Conservation (phyloP, 805 yeast species). For the Nakazawaea molendinolei region DNA sequence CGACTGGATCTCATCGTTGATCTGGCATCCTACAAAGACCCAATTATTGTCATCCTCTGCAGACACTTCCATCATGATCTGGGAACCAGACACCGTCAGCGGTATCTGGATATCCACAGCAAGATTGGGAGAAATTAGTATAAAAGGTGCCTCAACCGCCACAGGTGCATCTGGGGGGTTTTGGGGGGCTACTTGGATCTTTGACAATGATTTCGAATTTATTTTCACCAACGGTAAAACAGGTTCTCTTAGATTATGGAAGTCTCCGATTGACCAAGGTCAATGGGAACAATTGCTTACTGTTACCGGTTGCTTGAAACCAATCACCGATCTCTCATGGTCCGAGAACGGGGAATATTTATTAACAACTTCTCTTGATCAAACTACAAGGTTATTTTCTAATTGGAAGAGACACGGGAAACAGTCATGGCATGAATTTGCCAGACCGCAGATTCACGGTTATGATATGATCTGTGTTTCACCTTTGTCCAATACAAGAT, state of each 20-base stretch:
- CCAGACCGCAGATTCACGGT: constrained; percentile 97
- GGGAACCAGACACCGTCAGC: constrained; percentile 83
- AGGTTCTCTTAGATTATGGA: constrained; percentile 87
- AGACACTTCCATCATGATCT: constrained; percentile 86
- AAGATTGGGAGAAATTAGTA: constrained; percentile 85
- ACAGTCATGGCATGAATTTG: constrained; percentile 80
- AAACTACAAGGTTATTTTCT: constrained; percentile 82
- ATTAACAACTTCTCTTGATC: constrained; percentile 80
- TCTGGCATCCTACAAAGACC: constrained; percentile 67
- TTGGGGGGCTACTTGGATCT: constrained; percentile 66
- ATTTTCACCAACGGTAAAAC: constrained; percentile 84
- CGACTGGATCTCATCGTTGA: constrained; percentile 87
- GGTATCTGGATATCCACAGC: constrained; percentile 85
- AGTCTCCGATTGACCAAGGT: constrained; percentile 24
- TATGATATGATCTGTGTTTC: constrained; percentile 87
- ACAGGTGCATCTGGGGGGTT: constrained; percentile 84
- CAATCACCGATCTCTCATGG: constrained; percentile 79
- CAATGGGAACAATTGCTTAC: constrained; percentile 45
- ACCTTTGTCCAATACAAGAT: constrained; percentile 50
- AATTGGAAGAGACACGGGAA: constrained; percentile 39
- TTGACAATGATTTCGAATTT: constrained; percentile 32
- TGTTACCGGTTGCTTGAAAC: constrained; percentile 69
- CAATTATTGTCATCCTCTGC: constrained; percentile 81
- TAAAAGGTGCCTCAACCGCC: constrained; percentile 97
- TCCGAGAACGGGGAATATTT: constrained; percentile 57